These are phyloP conservation scores for Penicillium italicum DNA, from an alignment of 2,329 filamentous ascomycete species.

Conservation along the genomic window DNA sequence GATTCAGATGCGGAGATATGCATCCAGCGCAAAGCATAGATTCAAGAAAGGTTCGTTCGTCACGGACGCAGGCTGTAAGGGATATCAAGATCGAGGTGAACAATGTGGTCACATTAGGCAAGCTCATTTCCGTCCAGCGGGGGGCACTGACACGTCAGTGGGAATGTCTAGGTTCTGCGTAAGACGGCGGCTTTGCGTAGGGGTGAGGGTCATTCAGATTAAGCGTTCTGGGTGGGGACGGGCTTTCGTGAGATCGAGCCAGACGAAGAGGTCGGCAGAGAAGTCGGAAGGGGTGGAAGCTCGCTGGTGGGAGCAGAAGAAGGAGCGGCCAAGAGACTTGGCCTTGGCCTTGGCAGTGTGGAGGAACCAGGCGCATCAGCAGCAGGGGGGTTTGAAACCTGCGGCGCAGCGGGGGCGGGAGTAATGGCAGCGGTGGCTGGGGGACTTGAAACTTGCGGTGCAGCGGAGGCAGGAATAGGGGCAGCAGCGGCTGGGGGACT, in stretches of 20 bases:
- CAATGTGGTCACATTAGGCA: slow-evolving; percentile 12
- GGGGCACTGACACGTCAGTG: slow-evolving; percentile 9
- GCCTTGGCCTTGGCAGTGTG: slow-evolving; percentile 24
- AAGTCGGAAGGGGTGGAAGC: slow-evolving; percentile 44
- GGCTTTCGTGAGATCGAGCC: slow-evolving; percentile 52
- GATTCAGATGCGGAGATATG: neutral
- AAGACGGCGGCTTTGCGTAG: neutral
- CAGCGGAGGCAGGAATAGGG: slow-evolving; percentile 11
- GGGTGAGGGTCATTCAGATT: slow-evolving; percentile 14
- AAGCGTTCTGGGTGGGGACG: slow-evolving; percentile 49
- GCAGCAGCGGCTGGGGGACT: slow-evolving; percentile 3
- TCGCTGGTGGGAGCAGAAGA: slow-evolving; percentile 36
- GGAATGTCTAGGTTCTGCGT: slow-evolving; percentile 8
- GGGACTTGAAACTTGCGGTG: slow-evolving; percentile 32
- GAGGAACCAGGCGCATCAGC: slow-evolving; percentile 8
- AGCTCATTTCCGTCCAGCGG: slow-evolving; percentile 20
- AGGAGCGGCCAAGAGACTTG: slow-evolving; percentile 30
- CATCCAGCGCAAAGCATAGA: slow-evolving; percentile 3
- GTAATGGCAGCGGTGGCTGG: slow-evolving; percentile 24
- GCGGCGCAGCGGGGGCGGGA: slow-evolving; percentile 14
- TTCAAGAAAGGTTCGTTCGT: slow-evolving; percentile 17
- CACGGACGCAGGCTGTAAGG: slow-evolving; percentile 13
- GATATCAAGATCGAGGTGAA: slow-evolving; percentile 5
- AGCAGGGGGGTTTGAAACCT: neutral
- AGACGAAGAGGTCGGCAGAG: slow-evolving; percentile 33